A percentile compares a stretch with the other conserved stretches of the same genome.
Conservation (phyloP, 2,329 filamentous ascomycete species). For the Ascochyta viciae-villosae region DNA sequence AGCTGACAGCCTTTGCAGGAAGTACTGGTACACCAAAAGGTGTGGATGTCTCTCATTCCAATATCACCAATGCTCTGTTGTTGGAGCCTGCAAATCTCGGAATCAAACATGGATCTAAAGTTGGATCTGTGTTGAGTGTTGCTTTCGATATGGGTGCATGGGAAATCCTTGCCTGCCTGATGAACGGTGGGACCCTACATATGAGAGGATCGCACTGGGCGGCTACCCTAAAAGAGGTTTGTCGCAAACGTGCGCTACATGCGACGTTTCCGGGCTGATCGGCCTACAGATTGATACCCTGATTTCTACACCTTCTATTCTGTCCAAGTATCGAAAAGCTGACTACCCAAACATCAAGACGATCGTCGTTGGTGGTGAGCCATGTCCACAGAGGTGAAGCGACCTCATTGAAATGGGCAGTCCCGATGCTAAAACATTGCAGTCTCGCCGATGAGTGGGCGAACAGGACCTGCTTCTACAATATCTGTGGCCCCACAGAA, state of each 20-base stretch:
- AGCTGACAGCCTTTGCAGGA: conserved; percentile 25
- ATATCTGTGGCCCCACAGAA: conserved; percentile 67
- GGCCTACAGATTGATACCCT: conserved; percentile 57
- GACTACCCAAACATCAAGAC: conserved; percentile 61
- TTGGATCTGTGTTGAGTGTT: conserved; percentile 64
- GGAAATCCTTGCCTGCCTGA: conserved; percentile 65
- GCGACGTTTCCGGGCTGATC: conserved; percentile 7
- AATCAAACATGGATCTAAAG: conserved; percentile 58
- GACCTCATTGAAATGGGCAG: neutral
- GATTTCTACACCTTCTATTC: conserved; percentile 63
- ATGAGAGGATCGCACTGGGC: conserved; percentile 61
- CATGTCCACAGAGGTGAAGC: conserved; percentile 55
- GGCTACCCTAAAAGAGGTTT: conserved; percentile 55
- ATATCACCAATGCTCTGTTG: conserved; percentile 63
- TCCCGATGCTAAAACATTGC: conserved; percentile 5
- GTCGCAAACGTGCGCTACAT: neutral
- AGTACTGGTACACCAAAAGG: conserved; percentile 67
- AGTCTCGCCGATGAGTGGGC: conserved; percentile 65
- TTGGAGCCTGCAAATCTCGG: conserved; percentile 60
- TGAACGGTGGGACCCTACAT: conserved; percentile 65
- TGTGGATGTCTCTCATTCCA: conserved; percentile 63
- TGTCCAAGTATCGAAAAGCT: conserved; percentile 57
- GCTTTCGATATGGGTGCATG: conserved; percentile 69
- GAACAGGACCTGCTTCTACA: conserved; percentile 51
- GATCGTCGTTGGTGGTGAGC: conserved; percentile 64